Base-by-base conservation (phyloP, 2,329 filamentous ascomycete species). In the Graphiopsis chlorocephala region DNA sequence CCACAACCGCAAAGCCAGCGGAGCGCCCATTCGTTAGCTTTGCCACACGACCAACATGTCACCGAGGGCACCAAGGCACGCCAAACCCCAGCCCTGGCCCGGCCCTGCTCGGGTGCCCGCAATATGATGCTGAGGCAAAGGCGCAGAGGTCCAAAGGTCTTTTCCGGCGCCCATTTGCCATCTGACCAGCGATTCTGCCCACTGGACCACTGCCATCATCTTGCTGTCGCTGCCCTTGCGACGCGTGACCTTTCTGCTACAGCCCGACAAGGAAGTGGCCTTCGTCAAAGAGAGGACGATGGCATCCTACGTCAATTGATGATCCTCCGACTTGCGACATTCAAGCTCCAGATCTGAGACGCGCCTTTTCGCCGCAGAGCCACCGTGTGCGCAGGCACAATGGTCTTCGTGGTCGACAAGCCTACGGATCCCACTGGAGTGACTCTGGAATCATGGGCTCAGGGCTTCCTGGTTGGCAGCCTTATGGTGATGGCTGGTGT, bases 401-500 rank as follows among this genome's bases (percentile, higher is more conserved):
- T 72, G 70, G 63, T 67, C 0, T 65, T 74, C 52, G 65, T 72
- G 38, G 70, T 74, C 31, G 48, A 68, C 52, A 74, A 74, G 53
- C 73, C 73, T 4, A 50, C 55, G 11, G 70, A 71, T 57, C 48
- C 64, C 6, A 59, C 61, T 23, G 73, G 70, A 17, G 55, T 70
- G 26, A 72, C 67, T 47, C 68, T 75, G 53, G 73, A 76, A 63
- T 70, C 74, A 64, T 76, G 74, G 74, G 73, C 70, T 12, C 66
- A 71, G 64, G 74, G 72, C 15, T 76, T 71, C 64, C 73, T 77
- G 72, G 68, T 72, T 48, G 76, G 76, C 12, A 75, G 76, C 14
- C 73, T 83, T 33, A 74, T 83, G 65, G 79, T 83, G 57, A 82
- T 83, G 80, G 73, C 75, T 20, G 80, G 78, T 66, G 78, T 83